Base-by-base conservation (phyloP, 1,139 yeast genomes). In the Taphrina betulina region DNA sequence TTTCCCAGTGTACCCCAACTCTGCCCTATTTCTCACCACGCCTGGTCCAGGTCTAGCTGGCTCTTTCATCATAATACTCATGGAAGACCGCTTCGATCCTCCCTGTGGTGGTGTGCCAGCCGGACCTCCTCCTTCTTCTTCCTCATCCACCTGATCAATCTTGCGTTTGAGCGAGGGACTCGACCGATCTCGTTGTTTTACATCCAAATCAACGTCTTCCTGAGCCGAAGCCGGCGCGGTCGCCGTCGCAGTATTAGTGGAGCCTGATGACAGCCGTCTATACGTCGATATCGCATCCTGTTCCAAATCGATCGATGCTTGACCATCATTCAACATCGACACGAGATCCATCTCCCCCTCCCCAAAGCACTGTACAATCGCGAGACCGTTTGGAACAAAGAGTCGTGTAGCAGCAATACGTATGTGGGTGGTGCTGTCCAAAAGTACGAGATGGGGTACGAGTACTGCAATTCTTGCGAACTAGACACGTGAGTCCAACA, bases 341-440 rank as follows among this genome's bases (percentile, higher is more conserved):
- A 17, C 24, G 14, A 50, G 24, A 33, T 50, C 54, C 54, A 50
- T 50, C 44, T n/a, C n/a, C n/a, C n/a, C n/a, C n/a, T n/a, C n/a
- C n/a, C n/a, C n/a, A n/a, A n/a, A n/a, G n/a, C n/a, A n/a, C n/a
- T n/a, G n/a, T n/a, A n/a, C n/a, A n/a, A n/a, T n/a, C n/a, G n/a
- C n/a, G n/a, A n/a, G n/a, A n/a, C n/a, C n/a, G n/a, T n/a, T n/a
- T n/a, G n/a, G n/a, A n/a, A n/a, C n/a, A n/a, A n/a, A n/a, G n/a
- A n/a, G n/a, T n/a, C n/a, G n/a, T n/a, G n/a, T n/a, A n/a, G n/a
- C n/a, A n/a, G n/a, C n/a, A n/a, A n/a, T n/a, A n/a, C n/a, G n/a
- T n/a, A n/a, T n/a, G n/a, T n/a, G n/a, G n/a, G n/a, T n/a, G n/a
- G n/a, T n/a, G n/a, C n/a, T n/a, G n/a, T n/a, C n/a, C n/a, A n/a